A percentile compares a stretch with the other conserved stretches of the same genome.
Conservation (phyloP, 2,329 filamentous ascomycete genomes). For the Cercospora brassicicola region DNA sequence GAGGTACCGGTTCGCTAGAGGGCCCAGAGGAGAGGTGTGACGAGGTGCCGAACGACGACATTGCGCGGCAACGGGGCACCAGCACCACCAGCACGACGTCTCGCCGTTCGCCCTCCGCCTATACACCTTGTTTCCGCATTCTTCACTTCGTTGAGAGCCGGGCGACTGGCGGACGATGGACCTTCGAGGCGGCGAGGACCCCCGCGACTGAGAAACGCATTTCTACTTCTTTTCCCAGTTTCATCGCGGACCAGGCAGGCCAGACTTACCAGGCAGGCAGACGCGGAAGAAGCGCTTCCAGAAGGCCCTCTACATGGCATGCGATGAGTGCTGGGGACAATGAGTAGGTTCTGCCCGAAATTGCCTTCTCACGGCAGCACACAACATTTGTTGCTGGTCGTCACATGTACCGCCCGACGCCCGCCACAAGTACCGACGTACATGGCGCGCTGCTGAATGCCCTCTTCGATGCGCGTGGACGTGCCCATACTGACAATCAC, state of each 20-base stretch:
- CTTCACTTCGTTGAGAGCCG: background rate
- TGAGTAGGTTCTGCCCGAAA: conserved; percentile 15
- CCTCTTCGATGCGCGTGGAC: conserved; percentile 11
- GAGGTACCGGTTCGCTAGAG: background rate
- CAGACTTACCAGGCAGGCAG: conserved; percentile 1
- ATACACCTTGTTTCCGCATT: background rate
- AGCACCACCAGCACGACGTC: background rate
- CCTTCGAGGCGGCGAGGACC: background rate
- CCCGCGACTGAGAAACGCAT: conserved; percentile 1
- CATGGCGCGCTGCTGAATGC: conserved; percentile 10
- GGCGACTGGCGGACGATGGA: background rate
- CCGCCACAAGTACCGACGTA: conserved; percentile 7
- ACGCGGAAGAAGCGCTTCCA: background rate
- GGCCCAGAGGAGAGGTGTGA: conserved; percentile 1
- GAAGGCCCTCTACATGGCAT: conserved; percentile 4
- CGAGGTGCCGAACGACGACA: conserved; percentile 6
- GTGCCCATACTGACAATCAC: conserved; percentile 30
- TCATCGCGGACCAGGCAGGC: conserved; percentile 4
- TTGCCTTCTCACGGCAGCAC: background rate
- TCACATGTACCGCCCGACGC: conserved; percentile 4
- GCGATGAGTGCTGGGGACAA: conserved; percentile 12
- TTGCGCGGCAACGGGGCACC: background rate
- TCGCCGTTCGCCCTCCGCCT: background rate
- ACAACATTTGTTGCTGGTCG: background rate
- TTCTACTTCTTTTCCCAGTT: background rate